Conservation (phyloP, 2,329 filamentous ascomycete genomes). For the Trichoderma aggressivum region DNA sequence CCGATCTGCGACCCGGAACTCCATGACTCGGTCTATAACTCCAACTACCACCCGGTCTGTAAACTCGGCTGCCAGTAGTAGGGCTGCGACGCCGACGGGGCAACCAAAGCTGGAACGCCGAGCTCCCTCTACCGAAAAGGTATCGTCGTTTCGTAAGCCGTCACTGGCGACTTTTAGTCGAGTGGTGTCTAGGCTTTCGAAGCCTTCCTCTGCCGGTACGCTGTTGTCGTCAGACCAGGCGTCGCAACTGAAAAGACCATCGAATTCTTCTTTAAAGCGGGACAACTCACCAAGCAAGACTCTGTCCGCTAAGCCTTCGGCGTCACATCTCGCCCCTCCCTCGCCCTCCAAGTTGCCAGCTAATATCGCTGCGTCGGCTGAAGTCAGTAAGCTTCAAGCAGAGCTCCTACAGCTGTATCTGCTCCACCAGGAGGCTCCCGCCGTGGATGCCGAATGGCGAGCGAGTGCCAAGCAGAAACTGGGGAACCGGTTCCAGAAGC, state of each 20-base stretch:
- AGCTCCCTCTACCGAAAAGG: constrained; percentile 20
- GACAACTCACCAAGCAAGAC: constrained; percentile 65
- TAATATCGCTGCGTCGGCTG: constrained; percentile 57
- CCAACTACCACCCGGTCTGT: background rate
- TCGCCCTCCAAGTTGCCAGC: constrained; percentile 60
- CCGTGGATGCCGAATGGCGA: constrained; percentile 50
- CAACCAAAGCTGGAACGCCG: constrained; percentile 15
- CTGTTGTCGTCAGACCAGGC: constrained; percentile 22
- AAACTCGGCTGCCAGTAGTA: constrained; percentile 1
- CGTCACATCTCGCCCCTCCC: constrained; percentile 56
- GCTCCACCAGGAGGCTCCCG: constrained; percentile 53
- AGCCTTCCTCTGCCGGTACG: constrained; percentile 9
- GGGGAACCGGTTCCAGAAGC: constrained; percentile 41
- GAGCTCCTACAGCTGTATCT: constrained; percentile 64
- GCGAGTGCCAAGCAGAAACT: constrained; percentile 52
- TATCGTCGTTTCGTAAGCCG: constrained; percentile 17
- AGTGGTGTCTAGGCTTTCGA: constrained; percentile 1
- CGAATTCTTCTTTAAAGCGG: constrained; percentile 62
- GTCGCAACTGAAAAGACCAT: constrained; percentile 43
- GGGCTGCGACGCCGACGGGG: constrained; percentile 6
- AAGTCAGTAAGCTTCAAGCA: constrained; percentile 58
- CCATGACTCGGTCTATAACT: background rate
- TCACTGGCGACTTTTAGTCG: constrained; percentile 13
- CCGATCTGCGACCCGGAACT: background rate
- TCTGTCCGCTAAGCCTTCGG: constrained; percentile 59